Percentiles rank a stretch among this genome's conserved stretches.
Conservation (phyloP, 2,329 filamentous ascomycete genomes). For the Colletotrichum sp. region DNA sequence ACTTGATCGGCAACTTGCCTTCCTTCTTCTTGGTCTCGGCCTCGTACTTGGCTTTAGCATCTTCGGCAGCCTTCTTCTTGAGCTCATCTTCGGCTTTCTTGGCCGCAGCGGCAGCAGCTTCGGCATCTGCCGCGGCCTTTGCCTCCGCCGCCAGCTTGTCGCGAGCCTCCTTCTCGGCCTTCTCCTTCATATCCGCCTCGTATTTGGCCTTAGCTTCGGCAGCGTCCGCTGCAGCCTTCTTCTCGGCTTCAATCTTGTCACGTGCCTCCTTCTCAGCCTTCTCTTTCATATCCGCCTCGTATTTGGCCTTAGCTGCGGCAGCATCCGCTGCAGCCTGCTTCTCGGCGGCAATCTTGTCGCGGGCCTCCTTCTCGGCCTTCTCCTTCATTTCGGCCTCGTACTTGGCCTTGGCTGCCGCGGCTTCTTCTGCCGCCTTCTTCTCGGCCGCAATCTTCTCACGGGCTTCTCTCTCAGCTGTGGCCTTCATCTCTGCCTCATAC, state of each 20-base stretch:
- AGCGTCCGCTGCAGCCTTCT: slow-evolving; percentile 27
- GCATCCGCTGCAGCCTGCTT: slow-evolving; percentile 28
- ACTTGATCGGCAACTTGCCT: slow-evolving; percentile 77
- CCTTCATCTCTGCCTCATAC: slow-evolving; percentile 35
- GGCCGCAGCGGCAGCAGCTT: slow-evolving; percentile 46
- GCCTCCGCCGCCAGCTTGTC: slow-evolving; percentile 45
- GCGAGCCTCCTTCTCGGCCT: slow-evolving; percentile 44
- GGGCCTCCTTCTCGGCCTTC: slow-evolving; percentile 36
- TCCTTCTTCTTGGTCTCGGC: slow-evolving; percentile 54
- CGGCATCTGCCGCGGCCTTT: slow-evolving; percentile 39
- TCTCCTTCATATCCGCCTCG: slow-evolving; percentile 34
- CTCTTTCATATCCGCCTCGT: slow-evolving; percentile 32
- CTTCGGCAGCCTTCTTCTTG: slow-evolving; percentile 62
- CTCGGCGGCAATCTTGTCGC: slow-evolving; percentile 36
- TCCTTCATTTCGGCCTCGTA: slow-evolving; percentile 32
- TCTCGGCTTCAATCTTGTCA: slow-evolving; percentile 36
- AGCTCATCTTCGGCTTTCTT: slow-evolving; percentile 55
- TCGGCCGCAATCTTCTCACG: slow-evolving; percentile 36
- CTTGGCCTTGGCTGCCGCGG: slow-evolving; percentile 26
- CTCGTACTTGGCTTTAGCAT: slow-evolving; percentile 54
- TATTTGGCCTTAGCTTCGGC: slow-evolving; percentile 26
- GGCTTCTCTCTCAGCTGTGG: slow-evolving; percentile 38
- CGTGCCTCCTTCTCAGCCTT: slow-evolving; percentile 36
- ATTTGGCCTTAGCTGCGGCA: slow-evolving; percentile 27
- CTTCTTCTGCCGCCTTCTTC: slow-evolving; percentile 26